A percentile compares a stretch with the other conserved stretches of the same genome.
These are phyloP conservation scores for Noccaea caerulescens DNA, from an alignment of 345 rosid genomes.

Conservation along the genomic window DNA sequence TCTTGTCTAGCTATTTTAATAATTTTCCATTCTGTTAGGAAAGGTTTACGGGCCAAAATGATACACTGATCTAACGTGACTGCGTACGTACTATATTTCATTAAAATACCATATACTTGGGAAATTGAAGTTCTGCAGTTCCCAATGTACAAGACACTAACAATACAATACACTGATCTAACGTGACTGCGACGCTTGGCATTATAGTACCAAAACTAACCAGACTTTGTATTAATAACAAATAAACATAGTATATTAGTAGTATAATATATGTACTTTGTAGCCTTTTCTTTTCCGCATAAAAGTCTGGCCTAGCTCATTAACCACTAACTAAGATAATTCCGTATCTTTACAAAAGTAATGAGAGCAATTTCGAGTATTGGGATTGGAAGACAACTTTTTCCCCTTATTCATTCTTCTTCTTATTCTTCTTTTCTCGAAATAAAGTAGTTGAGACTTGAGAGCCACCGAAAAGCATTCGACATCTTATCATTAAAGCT, in stretches of 20 bases:
- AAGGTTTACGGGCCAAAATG: conserved; percentile 2
- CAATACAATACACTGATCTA: conserved; percentile 23
- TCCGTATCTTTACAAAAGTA: conserved; percentile 59
- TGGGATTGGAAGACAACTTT: conserved; percentile 72
- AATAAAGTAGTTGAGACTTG: conserved; percentile 55
- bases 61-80: not conserved
- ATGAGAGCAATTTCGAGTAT: conserved; percentile 64
- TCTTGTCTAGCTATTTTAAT: too few relatives aligned
- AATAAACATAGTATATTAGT: conserved; percentile 35
- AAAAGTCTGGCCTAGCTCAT: conserved; percentile 23
- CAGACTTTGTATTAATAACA: conserved; percentile 22
- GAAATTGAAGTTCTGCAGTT: conserved; percentile 52
- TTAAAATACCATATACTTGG: conserved; percentile 29
- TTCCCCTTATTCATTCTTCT: conserved; percentile 40
- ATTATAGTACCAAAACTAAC: conserved; percentile 20
- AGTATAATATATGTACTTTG: conserved; percentile 36
- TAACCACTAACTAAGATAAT: conserved; percentile 38
- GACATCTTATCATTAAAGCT: conserved; percentile 84
- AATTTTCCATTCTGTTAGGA: not conserved
- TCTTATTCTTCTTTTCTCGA: conserved; percentile 28
- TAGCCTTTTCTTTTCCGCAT: conserved; percentile 28
- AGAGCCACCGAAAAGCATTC: conserved; percentile 95
- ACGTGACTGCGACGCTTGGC: conserved; percentile 41
- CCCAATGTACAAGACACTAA: conserved; percentile 45
- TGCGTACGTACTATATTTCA: not conserved